Percentiles rank a stretch among this genome's conserved stretches.
These are phyloP conservation scores for Trichomonas vaginalis DNA, from an alignment of 208 protist genomes.

Conservation along the genomic window DNA sequence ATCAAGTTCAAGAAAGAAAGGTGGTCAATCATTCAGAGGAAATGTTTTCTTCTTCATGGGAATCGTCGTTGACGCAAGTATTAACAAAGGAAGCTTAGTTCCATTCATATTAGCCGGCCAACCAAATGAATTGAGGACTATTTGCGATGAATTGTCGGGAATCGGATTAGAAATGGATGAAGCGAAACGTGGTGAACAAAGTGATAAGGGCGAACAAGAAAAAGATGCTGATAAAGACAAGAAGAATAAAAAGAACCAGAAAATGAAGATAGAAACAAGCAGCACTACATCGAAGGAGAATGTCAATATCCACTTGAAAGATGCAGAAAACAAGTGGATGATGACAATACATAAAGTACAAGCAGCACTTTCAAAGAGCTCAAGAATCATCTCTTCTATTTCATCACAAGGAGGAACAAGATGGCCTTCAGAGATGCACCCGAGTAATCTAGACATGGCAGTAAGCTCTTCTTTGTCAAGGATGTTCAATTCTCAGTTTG, in stretches of 20 bases:
- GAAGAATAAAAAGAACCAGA: neutral
- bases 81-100: neutral
- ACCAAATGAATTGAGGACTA: neutral
- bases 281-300: neutral
- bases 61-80: neutral
- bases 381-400: neutral
- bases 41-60: neutral
- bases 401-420: neutral
- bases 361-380: neutral
- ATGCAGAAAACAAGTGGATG: neutral
- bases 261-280: neutral
- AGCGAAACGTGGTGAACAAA: neutral
- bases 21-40: neutral
- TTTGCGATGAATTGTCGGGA: neutral
- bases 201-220: neutral
- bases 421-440: neutral
- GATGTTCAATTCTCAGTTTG: neutral
- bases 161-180: neutral
- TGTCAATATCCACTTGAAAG: neutral
- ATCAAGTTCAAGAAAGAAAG: neutral
- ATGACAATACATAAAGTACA: neutral
- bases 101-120: neutral
- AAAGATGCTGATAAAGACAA: neutral
- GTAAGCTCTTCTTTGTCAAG: neutral
- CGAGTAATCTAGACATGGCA: neutral